phyloP scores from a whole-genome alignment of 192 early-diverging fungal genomes.

The Backusella tuberculispora region DNA sequence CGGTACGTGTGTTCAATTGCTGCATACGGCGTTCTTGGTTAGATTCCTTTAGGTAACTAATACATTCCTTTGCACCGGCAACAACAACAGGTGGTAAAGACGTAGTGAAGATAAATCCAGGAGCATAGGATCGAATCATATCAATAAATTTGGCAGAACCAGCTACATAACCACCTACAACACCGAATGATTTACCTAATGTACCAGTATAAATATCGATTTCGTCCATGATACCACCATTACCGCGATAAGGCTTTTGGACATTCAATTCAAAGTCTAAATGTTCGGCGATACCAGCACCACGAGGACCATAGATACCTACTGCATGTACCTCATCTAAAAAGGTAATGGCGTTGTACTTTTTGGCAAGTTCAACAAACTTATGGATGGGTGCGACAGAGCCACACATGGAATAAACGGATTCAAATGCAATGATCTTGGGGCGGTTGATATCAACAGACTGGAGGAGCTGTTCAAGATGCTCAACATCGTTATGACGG shows the following conservation, averaged over 20 bases:
- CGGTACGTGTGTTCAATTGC: conserved; percentile 87
- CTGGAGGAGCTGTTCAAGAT: conserved; percentile 85
- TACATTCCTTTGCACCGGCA: conserved; percentile 86
- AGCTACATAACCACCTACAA: conserved; percentile 96
- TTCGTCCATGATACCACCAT: conserved; percentile 73
- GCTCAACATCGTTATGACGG: conserved; percentile 88
- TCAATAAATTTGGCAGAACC: conserved; percentile 85
- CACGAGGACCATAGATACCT: conserved; percentile 95
- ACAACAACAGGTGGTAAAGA: conserved; percentile 93
- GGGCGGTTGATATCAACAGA: conserved; percentile 78
- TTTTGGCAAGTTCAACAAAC: conserved; percentile 85
- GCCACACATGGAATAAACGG: conserved; percentile 97
- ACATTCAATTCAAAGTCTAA: conserved; percentile 77
- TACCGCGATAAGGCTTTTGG: conserved; percentile 42
- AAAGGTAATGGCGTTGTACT: conserved; percentile 97
- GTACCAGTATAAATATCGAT: conserved; percentile 97
- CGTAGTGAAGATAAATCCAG: conserved; percentile 99
- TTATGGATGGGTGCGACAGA: conserved; percentile 90
- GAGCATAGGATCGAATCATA: conserved; percentile 94
- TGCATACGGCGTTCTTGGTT: conserved; percentile 86
- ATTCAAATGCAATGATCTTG: conserved; percentile 96
- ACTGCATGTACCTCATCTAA: conserved; percentile 97
- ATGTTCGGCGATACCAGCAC: conserved; percentile 93
- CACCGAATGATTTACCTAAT: conserved; percentile 94
- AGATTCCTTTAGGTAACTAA: conserved; percentile 89